Percentiles rank a stretch among this genome's conserved stretches.
These are phyloP conservation scores for Thermochaetoides thermophila DNA, from an alignment of 495 filamentous ascomycete genomes.

Conservation along the genomic window DNA sequence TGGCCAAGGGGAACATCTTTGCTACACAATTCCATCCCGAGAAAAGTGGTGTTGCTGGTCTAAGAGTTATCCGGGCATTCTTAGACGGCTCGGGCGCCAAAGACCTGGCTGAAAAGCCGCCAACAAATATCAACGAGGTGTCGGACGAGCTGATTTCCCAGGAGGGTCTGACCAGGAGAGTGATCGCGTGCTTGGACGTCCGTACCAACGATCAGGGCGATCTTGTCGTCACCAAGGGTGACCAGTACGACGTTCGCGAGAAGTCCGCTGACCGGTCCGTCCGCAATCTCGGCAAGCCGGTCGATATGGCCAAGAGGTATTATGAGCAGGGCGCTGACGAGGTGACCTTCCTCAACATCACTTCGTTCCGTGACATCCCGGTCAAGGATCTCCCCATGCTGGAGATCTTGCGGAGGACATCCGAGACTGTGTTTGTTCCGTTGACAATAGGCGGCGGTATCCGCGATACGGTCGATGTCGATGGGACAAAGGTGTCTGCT, in stretches of 20 bases:
- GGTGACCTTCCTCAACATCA: constrained; percentile 95
- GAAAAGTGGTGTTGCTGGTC: constrained; percentile 82
- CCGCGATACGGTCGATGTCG: constrained; percentile 72
- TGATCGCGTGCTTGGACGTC: constrained; percentile 94
- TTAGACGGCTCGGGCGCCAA: constrained; percentile 47
- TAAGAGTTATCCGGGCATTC: constrained; percentile 74
- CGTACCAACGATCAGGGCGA: constrained; percentile 93
- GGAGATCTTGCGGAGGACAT: constrained; percentile 72
- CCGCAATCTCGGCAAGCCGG: constrained; percentile 88
- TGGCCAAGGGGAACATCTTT: constrained; percentile 69
- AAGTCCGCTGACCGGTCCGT: constrained; percentile 64
- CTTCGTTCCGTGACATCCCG: constrained; percentile 88
- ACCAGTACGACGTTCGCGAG: constrained; percentile 99
- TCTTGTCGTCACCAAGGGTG: constrained; percentile 92
- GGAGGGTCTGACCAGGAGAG: constrained; percentile 66
- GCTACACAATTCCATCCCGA: constrained; percentile 97
- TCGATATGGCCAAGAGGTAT: constrained; percentile 85
- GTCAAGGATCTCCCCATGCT: constrained; percentile 88
- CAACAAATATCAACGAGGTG: not conserved
- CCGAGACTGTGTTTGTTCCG: constrained; percentile 92
- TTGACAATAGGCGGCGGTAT: constrained; percentile 93
- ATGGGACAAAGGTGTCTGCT: constrained; percentile 75
- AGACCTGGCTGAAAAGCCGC: constrained; percentile 15
- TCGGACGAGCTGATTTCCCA: constrained; percentile 9
- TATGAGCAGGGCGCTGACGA: constrained; percentile 96